These are phyloP conservation scores for Fennellomyces sp. DNA, from an alignment of 371 early-diverging fungal genomes.

Conservation along the genomic window DNA sequence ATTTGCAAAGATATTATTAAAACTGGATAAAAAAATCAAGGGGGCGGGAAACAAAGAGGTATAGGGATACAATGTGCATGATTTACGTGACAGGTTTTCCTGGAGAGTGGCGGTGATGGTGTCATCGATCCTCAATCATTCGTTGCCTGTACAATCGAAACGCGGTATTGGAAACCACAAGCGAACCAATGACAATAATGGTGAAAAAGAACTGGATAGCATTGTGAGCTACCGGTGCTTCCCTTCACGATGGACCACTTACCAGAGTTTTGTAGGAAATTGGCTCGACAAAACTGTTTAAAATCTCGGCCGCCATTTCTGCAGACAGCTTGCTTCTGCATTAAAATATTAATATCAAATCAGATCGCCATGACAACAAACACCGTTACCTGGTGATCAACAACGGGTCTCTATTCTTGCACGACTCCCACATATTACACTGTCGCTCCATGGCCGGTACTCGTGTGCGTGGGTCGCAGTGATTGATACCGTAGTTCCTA, in stretches of 20 bases:
- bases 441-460: conserved; percentile 79
- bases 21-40: too few species aligned
- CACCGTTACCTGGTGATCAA: conserved; percentile 57
- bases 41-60: not conserved
- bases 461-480: conserved; percentile 69
- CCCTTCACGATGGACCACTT: conserved; percentile 9
- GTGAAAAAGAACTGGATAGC: conserved; percentile 7
- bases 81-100: not conserved
- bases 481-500: conserved; percentile 74
- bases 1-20: too few species aligned
- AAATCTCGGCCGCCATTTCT: conserved; percentile 79
- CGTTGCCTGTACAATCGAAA: not conserved
- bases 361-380: not conserved
- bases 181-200: not conserved
- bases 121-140: not conserved
- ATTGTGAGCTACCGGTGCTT: too few species aligned
- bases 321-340: conserved; percentile 70
- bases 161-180: conserved; percentile 5
- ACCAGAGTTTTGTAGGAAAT: conserved; percentile 84
- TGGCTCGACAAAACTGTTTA: conserved; percentile 80
- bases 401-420: conserved; percentile 77
- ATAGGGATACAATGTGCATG: not conserved
- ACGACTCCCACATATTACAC: conserved; percentile 81
- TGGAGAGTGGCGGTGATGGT: not conserved
- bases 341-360: too few species aligned